These are phyloP conservation scores for Curvularia eragrostidis DNA, from an alignment of 2,329 filamentous ascomycete genomes.

Conservation along the genomic window DNA sequence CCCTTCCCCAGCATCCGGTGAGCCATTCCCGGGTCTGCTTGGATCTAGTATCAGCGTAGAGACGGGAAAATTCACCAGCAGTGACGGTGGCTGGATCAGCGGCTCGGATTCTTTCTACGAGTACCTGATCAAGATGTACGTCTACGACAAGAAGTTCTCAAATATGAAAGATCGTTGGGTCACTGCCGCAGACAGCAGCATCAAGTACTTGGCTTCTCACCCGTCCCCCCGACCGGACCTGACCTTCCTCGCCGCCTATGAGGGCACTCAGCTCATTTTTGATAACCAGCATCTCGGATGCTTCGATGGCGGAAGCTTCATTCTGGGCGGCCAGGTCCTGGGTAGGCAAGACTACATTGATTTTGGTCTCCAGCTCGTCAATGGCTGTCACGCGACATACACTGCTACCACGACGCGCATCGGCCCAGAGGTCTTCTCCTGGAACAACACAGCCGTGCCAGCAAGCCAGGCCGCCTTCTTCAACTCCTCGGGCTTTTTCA, in stretches of 20 bases:
- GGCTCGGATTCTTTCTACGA: constrained; percentile 85
- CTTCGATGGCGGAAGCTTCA: constrained; percentile 85
- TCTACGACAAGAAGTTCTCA: constrained; percentile 75
- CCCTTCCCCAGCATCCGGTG: constrained; percentile 66
- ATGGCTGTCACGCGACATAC: constrained; percentile 79
- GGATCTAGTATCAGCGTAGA: constrained; percentile 70
- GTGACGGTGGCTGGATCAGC: constrained; percentile 75
- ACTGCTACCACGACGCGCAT: constrained; percentile 71
- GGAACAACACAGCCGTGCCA: constrained; percentile 46
- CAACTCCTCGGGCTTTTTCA: constrained; percentile 73
- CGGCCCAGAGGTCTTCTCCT: constrained; percentile 69
- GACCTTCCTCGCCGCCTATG: constrained; percentile 71
- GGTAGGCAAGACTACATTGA: constrained; percentile 70
- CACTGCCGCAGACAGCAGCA: constrained; percentile 75
- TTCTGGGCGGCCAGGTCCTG: constrained; percentile 78
- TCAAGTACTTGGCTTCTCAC: constrained; percentile 72
- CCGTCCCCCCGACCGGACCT: constrained; percentile 71
- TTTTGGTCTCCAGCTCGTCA: constrained; percentile 75
- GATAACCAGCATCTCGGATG: constrained; percentile 68
- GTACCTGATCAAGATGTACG: constrained; percentile 89
- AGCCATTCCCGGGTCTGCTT: constrained; percentile 79
- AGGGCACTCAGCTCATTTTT: constrained; percentile 52
- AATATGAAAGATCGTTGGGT: constrained; percentile 76
- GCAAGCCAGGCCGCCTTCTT: constrained; percentile 64
- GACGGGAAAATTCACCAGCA: constrained; percentile 71